Base-by-base conservation (phyloP, 768 basidiomycete species). In the Mycena floridula region DNA sequence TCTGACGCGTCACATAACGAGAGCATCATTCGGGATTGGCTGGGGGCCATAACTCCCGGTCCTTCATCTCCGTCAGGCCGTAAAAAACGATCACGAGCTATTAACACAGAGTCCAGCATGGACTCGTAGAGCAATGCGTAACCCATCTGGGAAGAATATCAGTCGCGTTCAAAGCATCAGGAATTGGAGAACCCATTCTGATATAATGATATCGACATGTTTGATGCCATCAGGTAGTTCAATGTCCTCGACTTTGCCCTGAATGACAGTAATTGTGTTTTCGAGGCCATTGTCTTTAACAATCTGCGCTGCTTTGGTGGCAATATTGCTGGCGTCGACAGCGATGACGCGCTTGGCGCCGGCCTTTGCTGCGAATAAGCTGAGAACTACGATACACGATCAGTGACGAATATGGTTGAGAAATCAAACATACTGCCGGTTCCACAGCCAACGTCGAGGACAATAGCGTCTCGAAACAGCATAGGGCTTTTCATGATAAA, bases 371-470 rank as follows among this genome's bases (percentile, higher is more conserved):
- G 91, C 91, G 54, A 96, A 88, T 48, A 97, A 71, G 21, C 89
- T 91, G 7, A 96, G 71, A 40, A 96, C n/a, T n/a, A n/a, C n/a
- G n/a, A n/a, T n/a, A n/a, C n/a, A n/a, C n/a, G n/a, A n/a, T n/a
- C n/a, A n/a, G n/a, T n/a, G n/a, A n/a, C n/a, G n/a, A n/a, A n/a
- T n/a, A n/a, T n/a, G n/a, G n/a, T n/a, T n/a, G n/a, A n/a, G n/a
- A n/a, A n/a, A n/a, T n/a, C n/a, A n/a, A n/a, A n/a, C n/a, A n/a
- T n/a, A n/a, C n/a, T 92, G 2, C 94, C 90, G 0, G 94, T 96
- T 1, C 95, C 95, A 54, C 95, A 98, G 5, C 95, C 95, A 20
- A 97, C 93, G 54, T 97, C 95, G 47, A 98, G 80, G 5, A 98
- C 95, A 40, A 85, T 64, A 15, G 90, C 88, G 50, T 83, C 87